phyloP scores from a whole-genome alignment of 2,329 filamentous ascomycete species.

The Penicillium nordicum region DNA sequence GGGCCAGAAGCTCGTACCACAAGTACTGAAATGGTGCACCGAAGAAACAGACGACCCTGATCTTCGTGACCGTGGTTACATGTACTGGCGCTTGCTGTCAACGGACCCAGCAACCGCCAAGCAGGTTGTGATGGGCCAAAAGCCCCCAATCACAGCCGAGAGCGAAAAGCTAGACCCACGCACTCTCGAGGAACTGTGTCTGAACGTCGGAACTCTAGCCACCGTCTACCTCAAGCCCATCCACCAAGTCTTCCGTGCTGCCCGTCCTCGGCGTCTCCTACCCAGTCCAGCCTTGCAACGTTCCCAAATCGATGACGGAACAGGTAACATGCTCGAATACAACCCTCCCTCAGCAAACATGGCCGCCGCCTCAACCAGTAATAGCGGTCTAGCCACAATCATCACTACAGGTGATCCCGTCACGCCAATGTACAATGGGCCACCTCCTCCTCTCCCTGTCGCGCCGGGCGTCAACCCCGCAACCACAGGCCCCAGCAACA shows the following conservation, averaged over 20 bases:
- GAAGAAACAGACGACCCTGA: conserved; percentile 99
- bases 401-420: conserved; percentile 30
- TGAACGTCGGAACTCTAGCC: conserved; percentile 91
- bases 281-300: conserved; percentile 85
- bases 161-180: conserved; percentile 87
- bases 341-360: conserved; percentile 38
- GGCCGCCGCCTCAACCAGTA: conserved; percentile 27
- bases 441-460: conserved; percentile 42
- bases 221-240: conserved; percentile 98
- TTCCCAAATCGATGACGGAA: conserved; percentile 48
- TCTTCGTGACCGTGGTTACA: conserved; percentile 90
- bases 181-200: conserved; percentile 94
- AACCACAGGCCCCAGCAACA: conserved; percentile 59
- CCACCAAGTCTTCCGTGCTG: conserved; percentile 90
- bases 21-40: conserved; percentile 96
- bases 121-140: conserved; percentile 92
- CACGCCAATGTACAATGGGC: conserved; percentile 27
- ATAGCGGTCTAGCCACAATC: conserved; percentile 28
- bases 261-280: conserved; percentile 71
- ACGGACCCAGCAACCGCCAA: conserved; percentile 86
- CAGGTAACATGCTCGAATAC: conserved; percentile 28
- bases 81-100: conserved; percentile 97
- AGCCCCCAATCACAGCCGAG: conserved; percentile 93
- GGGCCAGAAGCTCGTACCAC: conserved; percentile 86
- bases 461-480: conserved; percentile 70